phyloP scores from a whole-genome alignment of 1,284 basidiomycete genomes.

The Porogramme epimiltina region DNA sequence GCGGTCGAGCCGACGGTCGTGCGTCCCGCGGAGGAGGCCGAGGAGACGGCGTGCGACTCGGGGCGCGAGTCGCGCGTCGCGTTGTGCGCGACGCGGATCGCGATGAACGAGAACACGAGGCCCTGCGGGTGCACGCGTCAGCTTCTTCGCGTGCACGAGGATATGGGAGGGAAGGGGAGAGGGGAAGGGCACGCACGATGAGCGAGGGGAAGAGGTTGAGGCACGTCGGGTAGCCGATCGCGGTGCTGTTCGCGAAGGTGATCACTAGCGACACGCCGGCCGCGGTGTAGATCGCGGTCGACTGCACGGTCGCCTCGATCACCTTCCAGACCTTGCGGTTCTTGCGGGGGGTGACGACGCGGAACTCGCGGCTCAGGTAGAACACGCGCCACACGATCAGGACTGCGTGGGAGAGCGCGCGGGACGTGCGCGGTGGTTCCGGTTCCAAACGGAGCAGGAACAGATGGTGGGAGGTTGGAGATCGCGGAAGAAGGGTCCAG shows the following conservation, averaged over 20 bases:
- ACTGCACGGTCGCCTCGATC: slow-evolving; percentile 12
- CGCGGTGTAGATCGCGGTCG: slow-evolving; percentile 13
- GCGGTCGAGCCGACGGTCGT: slow-evolving; percentile 1
- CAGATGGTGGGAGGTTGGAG: background rate
- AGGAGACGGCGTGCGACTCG: background rate
- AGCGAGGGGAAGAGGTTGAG: slow-evolving; percentile 9
- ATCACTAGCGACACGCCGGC: slow-evolving; percentile 9
- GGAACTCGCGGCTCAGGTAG: slow-evolving; percentile 11
- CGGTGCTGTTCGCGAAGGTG: slow-evolving; percentile 12
- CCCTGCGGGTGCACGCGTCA: slow-evolving; percentile 3
- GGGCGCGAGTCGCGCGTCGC: background rate
- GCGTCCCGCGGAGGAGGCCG: background rate
- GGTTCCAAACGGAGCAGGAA: background rate
- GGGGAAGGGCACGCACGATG: slow-evolving; percentile 2
- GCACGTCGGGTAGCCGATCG: slow-evolving; percentile 10
- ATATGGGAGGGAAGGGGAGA: background rate
- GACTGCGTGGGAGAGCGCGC: background rate
- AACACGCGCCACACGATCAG: slow-evolving; percentile 6
- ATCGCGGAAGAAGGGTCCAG: background rate
- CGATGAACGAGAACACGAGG: slow-evolving; percentile 12
- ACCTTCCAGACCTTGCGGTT: slow-evolving; percentile 12
- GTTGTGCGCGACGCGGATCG: slow-evolving; percentile 8
- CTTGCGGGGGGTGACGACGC: background rate
- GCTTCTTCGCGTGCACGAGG: no score
- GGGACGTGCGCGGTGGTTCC: background rate